Evolutionary conservation across 495 filamentous ascomycete genomes (phyloP), one percentile per base, ranked within the genome.

Genomic region (Penicillium crystallinum): DNA sequence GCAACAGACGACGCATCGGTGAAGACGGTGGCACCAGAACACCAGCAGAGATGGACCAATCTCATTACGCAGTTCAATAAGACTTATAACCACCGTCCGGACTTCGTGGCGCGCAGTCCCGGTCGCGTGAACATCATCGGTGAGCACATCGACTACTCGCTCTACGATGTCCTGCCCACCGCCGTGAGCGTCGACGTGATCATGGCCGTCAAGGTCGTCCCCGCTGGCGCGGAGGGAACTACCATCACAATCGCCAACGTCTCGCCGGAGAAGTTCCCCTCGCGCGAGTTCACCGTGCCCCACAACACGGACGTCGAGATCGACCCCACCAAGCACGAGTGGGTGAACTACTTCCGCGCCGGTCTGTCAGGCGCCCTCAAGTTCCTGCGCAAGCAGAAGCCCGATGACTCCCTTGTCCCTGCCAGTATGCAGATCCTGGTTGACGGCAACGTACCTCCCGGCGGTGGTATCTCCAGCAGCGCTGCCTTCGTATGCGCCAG

Each of bases 331-430:
- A 75, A 84, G 56, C 88, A 92, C 55, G 90, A 97, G 69, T 98
- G 95, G 95, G 86, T 91, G 40, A 97, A 96, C 64, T 98, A 98
- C 77, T 97, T 98, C 81, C 96, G 90, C 71, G 86, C 90, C 18
- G 95, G 93, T 0, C 77, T 96, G 37, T 75, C 81, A 4, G 93
- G 90, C 15, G 91, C 91, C 6, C 61, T 95, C 29, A 82, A 89
- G 63, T 75, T 96, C 45, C 71, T 98, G 59, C 81, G 80, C 56
- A 82, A 87, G 75, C 84, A 85, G 59, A 73, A 79, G 29, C 49
- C 67, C 2, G 70, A 75, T 44, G 61, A 59, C 46, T 60, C 66
- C 0, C 83, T 88, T 42, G 74, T 76, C 15, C 86, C 89, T 3
- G 81, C 79, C 22, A 89, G 87, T 58, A 90, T 98, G 86, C 78